phyloP scores from a whole-genome alignment of 2,329 filamentous ascomycete genomes.

The Alternaria ventricosa region DNA sequence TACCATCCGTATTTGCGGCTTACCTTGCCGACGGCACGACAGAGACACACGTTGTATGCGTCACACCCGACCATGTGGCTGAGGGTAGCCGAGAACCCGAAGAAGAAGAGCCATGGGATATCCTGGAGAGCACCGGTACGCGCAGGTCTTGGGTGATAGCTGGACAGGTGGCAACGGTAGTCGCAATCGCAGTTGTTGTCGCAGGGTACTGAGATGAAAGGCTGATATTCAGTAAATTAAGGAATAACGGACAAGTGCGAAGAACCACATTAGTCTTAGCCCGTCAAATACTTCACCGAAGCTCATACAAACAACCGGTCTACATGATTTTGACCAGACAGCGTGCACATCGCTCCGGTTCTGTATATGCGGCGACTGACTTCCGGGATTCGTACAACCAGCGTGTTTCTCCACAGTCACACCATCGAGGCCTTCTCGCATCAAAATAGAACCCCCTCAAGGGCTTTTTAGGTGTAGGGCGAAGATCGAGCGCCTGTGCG shows the following conservation, averaged over 20 bases:
- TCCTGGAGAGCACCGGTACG: neutral
- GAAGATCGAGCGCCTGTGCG: neutral
- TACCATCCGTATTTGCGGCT: neutral
- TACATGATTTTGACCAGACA: neutral
- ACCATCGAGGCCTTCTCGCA: neutral
- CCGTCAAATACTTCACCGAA: neutral
- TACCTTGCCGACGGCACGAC: neutral
- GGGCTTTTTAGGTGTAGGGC: neutral
- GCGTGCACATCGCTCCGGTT: neutral
- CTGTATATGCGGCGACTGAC: neutral
- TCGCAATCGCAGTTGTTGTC: neutral
- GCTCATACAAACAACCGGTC: neutral
- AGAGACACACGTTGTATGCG: neutral
- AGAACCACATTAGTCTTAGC: neutral
- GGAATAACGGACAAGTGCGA: neutral
- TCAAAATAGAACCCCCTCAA: neutral
- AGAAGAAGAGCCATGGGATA: neutral
- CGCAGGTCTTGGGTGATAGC: neutral
- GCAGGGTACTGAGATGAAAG: neutral
- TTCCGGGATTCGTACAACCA: neutral
- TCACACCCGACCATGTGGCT: neutral
- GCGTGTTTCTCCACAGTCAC: slow-evolving; percentile 12
- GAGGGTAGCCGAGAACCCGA: neutral
- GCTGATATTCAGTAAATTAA: neutral
- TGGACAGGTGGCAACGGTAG: neutral